Base-by-base conservation (phyloP, 129 eudicot species). In the Ambrosia trifida region DNA sequence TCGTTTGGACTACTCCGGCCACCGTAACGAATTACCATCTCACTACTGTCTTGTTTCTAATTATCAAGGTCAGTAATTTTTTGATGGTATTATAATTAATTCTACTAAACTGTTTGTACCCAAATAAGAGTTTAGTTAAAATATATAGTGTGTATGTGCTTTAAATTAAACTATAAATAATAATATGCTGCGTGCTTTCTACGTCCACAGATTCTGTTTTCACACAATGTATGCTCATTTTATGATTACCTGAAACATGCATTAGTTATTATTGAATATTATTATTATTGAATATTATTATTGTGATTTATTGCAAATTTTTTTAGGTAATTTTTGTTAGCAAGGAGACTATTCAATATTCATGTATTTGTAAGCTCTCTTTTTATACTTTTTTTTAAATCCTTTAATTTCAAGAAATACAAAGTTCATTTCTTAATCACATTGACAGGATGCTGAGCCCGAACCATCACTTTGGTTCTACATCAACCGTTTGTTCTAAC, bases 381-480 rank as follows among this genome's bases (percentile, higher is more conserved):
- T 49, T 36, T 24, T 24, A 24, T 24, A 46, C 33, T 33, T 35
- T 50, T 5, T 50, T 36, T 18, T 31, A 4, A 5, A 2, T n/a
- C 38, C 19, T 19, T 12, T 12, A 2, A 11, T 7, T 12, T 60
- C 30, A 62, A 24, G 31, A 36, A 24, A 13, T 14, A 41, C 7
- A 30, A 10, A 41, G 3, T 30, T 49, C 4, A 51, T 64, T 11
- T 9, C 11, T 5, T 35, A 35, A 12, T 68, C 31, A 46, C 43
- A 61, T 70, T 70, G 36, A 70, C 16, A 78, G 82, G 76, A 78
- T 78, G 82, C 77, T 70, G 77, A 78, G 41, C 61, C 82, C 77
- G 43, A 78, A 36, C 60, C 72, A 64, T 52, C 72, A 41, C 64
- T 20, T 64, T 70, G 77, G 72, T 70, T 45, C 58, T 40, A 30